Base-by-base conservation (phyloP, 2,329 filamentous ascomycete species). In the Aspergillus awamori region DNA sequence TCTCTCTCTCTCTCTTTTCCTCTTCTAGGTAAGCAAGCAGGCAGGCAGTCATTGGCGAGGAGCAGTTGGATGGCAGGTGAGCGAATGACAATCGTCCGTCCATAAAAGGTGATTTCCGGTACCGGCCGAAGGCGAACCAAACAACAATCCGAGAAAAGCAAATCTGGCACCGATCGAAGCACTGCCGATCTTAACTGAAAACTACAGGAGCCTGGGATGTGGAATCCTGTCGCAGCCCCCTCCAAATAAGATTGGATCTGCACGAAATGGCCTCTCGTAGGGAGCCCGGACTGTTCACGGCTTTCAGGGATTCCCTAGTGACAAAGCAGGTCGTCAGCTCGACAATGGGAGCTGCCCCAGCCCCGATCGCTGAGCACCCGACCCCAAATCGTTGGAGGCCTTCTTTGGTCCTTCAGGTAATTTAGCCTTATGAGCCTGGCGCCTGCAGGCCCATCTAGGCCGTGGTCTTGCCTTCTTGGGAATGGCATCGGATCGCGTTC, bases 121-220 rank as follows among this genome's bases (percentile, higher is more conserved):
- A 56, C 53, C 53, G 53, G 53, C 53, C 53, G 53, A 56, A 38
- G 38, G 24, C 8, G 33, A 45, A 45, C 41, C 39, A 33, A 33
- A 47, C 28, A 56, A 47, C 53, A 15, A 36, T 36, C 53, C 30
- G 41, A 56, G 53, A 56, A 47, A 56, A 56, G 39, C 53, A 56
- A 56, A 56, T 56, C 53, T 56, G 53, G 39, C 53, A 36, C 53
- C 53, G 53, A 56, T 56, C 53, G 53, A 45, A 30, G 39, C 43
- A 30, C 41, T 30, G 53, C 15, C 39, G 53, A 56, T 56, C 53
- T 30, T 47, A 45, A 56, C 53, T 30, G n/a, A 33, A 56, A 30
- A 33, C 26, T 33, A 45, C 43, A 56, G 53, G 53, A 56, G 53
- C 30, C 53, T 28, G 53, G 53, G 39, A 30, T 45, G 15, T 47